These are phyloP conservation scores for Puccinia horiana DNA, from an alignment of 1,284 basidiomycete genomes.

Conservation along the genomic window DNA sequence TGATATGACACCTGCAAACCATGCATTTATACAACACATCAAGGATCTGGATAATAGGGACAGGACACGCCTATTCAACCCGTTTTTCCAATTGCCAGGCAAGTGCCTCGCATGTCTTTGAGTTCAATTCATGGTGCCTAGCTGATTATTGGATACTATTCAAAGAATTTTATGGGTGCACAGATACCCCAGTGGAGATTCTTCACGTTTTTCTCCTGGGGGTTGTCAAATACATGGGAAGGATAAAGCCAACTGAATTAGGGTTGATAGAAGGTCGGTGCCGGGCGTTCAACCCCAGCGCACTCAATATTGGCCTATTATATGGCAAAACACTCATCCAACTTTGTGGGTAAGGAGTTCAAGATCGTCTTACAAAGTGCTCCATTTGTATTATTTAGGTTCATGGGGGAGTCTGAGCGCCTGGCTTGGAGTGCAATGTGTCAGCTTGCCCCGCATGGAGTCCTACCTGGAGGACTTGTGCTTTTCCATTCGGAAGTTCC, in stretches of 20 bases:
- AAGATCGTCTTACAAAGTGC: conserved; percentile 59
- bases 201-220: conserved; percentile 60
- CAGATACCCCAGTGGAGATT: conserved; percentile 60
- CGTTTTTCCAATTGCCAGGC: not conserved
- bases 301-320: conserved; percentile 53
- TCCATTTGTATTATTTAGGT: conserved; percentile 59
- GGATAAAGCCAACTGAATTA: conserved; percentile 51
- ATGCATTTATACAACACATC: not conserved
- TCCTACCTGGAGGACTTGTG: conserved; percentile 56
- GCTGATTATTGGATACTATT: not conserved
- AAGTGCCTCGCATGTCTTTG: not conserved
- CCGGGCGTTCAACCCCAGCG: conserved; percentile 53
- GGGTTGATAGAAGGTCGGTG: conserved; percentile 54
- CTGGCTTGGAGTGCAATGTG: conserved; percentile 58
- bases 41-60: not conserved
- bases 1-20: not conserved
- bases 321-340: conserved; percentile 54
- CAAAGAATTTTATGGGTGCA: conserved; percentile 57
- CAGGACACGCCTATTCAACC: not conserved
- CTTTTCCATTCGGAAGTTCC: not conserved
- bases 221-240: conserved; percentile 59
- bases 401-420: conserved; percentile 52
- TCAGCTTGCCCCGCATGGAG: conserved; percentile 57
- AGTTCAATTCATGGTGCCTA: too few species aligned
- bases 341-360: conserved; percentile 60